These are phyloP conservation scores for Hygrophoropsis aurantiaca DNA, from an alignment of 768 basidiomycete genomes.

Conservation along the genomic window DNA sequence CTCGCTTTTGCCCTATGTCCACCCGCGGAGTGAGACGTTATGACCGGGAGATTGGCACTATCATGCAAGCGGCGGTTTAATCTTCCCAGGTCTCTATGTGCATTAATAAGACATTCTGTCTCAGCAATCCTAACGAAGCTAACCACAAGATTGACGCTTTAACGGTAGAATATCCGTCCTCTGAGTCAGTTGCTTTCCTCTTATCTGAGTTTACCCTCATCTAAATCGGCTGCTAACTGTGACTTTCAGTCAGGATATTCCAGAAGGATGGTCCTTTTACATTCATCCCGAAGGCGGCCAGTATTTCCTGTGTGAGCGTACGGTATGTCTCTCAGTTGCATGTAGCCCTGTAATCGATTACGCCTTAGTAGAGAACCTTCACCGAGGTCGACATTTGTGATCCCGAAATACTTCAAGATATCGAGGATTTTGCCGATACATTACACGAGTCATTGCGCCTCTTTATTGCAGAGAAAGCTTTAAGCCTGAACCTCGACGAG, in stretches of 20 bases:
- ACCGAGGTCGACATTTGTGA: constrained; percentile 58
- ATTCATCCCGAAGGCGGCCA: constrained; percentile 62
- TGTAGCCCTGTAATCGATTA: not conserved
- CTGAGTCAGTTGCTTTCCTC: constrained; percentile 5
- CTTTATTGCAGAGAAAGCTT: constrained; percentile 8
- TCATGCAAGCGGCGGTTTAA: too few relatives aligned
- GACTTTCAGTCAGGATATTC: constrained; percentile 10
- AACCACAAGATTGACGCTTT: not conserved
- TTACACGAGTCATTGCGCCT: constrained; percentile 18
- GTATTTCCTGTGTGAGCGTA: constrained; percentile 51
- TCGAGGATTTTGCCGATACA: constrained; percentile 32
- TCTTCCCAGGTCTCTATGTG: too few relatives aligned
- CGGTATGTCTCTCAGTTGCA: constrained; percentile 31
- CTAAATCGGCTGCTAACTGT: not conserved
- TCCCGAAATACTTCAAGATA: constrained; percentile 23
- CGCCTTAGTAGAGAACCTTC: constrained; percentile 43
- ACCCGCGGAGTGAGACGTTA: constrained; percentile 11
- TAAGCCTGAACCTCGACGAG: constrained; percentile 29
- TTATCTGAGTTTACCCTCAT: constrained; percentile 4
- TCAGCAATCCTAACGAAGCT: not conserved
- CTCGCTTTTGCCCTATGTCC: constrained; percentile 16
- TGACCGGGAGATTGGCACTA: not conserved
- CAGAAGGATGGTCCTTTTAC: constrained; percentile 43
- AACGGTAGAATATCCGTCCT: not conserved
- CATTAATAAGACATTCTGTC: not conserved